Evolutionary conservation across 345 rosid species (phyloP).

Genomic region (Eucalyptus polyanthemos): DNA sequence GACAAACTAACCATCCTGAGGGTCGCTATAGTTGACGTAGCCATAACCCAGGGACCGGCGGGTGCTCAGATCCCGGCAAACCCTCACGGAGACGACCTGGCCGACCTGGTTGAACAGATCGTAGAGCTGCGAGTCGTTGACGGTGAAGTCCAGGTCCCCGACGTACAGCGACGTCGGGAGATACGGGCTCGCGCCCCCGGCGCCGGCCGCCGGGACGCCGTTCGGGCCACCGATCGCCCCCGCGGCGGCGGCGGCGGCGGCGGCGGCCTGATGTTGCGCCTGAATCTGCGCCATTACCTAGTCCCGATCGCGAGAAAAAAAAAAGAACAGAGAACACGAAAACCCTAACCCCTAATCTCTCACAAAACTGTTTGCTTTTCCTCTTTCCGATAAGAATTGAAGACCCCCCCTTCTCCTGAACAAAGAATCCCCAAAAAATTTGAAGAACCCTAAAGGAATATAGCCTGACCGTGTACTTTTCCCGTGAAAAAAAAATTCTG

Average conservation of each 20-base stretch:
- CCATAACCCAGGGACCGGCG: constrained; percentile 83
- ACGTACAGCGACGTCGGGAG: constrained; percentile 65
- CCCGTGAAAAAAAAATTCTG: neutral
- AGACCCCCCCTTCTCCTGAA: neutral
- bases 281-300: constrained; percentile 68
- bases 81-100: constrained; percentile 73
- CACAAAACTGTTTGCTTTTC: neutral
- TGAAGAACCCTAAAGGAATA: neutral
- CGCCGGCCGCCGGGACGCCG: constrained; percentile 20
- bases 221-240: neutral
- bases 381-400: neutral
- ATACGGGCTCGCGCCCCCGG: constrained; percentile 20
- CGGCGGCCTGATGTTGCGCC: constrained; percentile 40
- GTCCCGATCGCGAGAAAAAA: neutral
- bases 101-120: constrained; percentile 69
- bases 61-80: constrained; percentile 70
- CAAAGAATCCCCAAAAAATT: neutral
- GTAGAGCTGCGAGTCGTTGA: constrained; percentile 68
- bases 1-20: constrained; percentile 56
- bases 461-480: neutral
- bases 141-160: constrained; percentile 69
- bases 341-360: neutral
- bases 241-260: neutral
- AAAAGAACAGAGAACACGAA: neutral
- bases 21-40: constrained; percentile 63